phyloP scores from a whole-genome alignment of 1,139 yeast genomes.

The Debaryomyces sp. region DNA sequence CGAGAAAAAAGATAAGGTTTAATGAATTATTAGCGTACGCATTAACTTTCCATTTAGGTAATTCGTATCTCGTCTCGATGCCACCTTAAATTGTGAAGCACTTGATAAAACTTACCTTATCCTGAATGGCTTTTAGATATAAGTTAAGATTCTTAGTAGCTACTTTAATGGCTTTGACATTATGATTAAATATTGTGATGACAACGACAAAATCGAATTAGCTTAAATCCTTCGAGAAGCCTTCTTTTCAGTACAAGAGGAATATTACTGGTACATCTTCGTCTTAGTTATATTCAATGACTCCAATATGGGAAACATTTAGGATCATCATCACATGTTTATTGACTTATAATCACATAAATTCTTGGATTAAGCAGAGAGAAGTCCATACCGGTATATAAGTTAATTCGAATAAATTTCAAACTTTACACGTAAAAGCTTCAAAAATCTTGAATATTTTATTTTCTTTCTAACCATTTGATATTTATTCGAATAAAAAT shows the following conservation, averaged over 20 bases:
- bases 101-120: too few relatives aligned
- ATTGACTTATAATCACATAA: background rate
- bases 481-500: constrained; percentile 13
- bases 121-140: background rate
- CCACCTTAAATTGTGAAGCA: background rate
- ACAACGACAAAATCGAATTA: too few relatives aligned
- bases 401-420: background rate
- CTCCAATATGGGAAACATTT: background rate
- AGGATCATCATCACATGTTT: background rate
- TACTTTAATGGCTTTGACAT: background rate
- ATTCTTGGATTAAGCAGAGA: background rate
- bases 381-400: constrained; percentile 4
- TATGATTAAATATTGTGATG: background rate
- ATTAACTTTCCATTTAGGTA: background rate
- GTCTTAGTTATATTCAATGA: background rate
- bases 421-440: background rate
- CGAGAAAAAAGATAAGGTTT: background rate
- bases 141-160: too few relatives aligned
- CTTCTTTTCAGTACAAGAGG: too few relatives aligned
- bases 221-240: too few relatives aligned
- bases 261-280: too few relatives aligned
- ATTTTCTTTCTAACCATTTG: background rate
- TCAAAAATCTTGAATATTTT: too few relatives aligned
- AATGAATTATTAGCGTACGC: background rate
- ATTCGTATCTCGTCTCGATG: background rate